Percentiles rank a stretch among this genome's conserved stretches.
Conservation (phyloP, 1,139 yeast genomes). For the Kazachstania sp. region DNA sequence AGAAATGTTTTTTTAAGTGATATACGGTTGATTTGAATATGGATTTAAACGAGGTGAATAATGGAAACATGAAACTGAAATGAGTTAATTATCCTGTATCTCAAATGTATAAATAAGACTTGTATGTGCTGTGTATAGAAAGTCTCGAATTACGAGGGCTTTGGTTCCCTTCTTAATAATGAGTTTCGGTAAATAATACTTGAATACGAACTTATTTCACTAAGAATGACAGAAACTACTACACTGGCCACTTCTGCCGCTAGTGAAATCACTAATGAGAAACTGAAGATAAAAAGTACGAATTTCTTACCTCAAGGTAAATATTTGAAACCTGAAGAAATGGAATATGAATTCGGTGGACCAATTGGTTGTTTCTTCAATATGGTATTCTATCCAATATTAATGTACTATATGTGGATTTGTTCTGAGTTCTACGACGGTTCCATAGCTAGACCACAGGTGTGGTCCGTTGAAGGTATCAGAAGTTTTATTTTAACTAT, state of each 20-base stretch:
- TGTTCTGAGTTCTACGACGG: constrained; percentile 75
- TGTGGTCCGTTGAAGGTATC: constrained; percentile 37
- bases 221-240: background rate
- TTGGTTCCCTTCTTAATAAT: too few species aligned
- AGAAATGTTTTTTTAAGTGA: too few species aligned
- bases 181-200: too few species aligned
- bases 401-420: constrained; percentile 97
- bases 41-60: too few species aligned
- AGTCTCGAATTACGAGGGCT: too few species aligned
- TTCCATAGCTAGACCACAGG: constrained; percentile 56
- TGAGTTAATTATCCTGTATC: too few species aligned
- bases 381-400: constrained; percentile 83
- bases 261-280: background rate
- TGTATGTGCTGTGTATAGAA: too few species aligned
- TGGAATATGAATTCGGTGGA: constrained; percentile 89
- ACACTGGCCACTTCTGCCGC: background rate
- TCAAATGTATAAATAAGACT: too few species aligned
- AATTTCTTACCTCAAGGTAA: constrained; percentile 26
- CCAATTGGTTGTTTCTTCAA: constrained; percentile 79
- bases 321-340: constrained; percentile 33
- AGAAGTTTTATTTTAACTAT: constrained; percentile 33
- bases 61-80: background rate
- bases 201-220: too few species aligned
- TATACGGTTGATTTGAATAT: too few species aligned
- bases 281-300: background rate